These are phyloP conservation scores for Geotrichum restrictum DNA, from an alignment of 1,139 yeast genomes.

Conservation along the genomic window DNA sequence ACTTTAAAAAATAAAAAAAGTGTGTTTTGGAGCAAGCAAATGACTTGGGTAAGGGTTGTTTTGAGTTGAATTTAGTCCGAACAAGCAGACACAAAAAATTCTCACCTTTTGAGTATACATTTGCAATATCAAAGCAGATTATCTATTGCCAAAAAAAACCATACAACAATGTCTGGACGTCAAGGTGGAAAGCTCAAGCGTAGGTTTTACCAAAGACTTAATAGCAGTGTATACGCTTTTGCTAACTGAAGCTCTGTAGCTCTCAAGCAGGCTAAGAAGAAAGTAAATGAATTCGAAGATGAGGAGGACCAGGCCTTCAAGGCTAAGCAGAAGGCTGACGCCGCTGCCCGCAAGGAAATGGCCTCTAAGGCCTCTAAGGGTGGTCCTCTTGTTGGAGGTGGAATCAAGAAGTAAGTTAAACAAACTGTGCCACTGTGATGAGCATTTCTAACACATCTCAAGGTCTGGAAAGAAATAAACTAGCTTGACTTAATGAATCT, in stretches of 20 bases:
- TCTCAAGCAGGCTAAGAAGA: conserved; percentile 49
- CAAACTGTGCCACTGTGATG: background rate
- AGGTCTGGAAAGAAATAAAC: conserved; percentile 32
- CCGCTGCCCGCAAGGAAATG: conserved; percentile 86
- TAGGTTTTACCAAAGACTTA: conserved; percentile 30
- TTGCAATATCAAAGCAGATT: background rate
- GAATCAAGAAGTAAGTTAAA: conserved; percentile 70
- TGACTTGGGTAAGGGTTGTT: background rate
- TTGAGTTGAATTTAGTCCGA: background rate
- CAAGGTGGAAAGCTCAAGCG: conserved; percentile 47
- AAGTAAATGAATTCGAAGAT: conserved; percentile 66
- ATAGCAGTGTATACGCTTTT: background rate
- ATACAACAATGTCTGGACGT: conserved; percentile 46
- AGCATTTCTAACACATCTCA: background rate
- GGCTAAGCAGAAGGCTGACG: conserved; percentile 92
- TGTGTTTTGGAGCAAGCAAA: background rate
- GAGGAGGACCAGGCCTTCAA: conserved; percentile 88
- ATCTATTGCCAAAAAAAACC: background rate
- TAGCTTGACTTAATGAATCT: background rate
- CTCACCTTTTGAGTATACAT: background rate
- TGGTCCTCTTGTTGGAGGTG: conserved; percentile 89
- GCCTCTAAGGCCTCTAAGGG: conserved; percentile 84
- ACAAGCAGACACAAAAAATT: background rate
- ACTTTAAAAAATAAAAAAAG: too few species aligned
- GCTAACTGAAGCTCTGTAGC: conserved; percentile 30